phyloP scores from a whole-genome alignment of 257 asterid species.

The Voacanga thouarsii region DNA sequence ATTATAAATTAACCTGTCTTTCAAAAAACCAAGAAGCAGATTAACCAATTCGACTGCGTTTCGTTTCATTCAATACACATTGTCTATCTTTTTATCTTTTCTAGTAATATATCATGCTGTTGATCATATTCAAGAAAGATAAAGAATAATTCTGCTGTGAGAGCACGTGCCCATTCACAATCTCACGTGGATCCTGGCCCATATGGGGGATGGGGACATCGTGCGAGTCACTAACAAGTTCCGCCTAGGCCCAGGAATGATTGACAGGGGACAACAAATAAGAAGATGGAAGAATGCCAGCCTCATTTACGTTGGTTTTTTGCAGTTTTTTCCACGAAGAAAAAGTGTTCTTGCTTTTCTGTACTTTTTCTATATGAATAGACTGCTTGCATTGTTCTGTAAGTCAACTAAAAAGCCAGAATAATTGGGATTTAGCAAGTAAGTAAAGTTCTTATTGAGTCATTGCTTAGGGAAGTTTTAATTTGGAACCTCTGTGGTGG shows the following conservation, averaged over 20 bases:
- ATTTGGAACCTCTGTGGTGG: too few species aligned
- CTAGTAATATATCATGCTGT: too few species aligned
- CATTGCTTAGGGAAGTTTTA: background rate
- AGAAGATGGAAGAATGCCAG: slow-evolving; percentile 14
- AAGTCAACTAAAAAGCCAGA: background rate
- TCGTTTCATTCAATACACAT: slow-evolving; percentile 8
- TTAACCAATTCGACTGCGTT: background rate
- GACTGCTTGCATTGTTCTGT: too few species aligned
- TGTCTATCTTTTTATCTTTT: background rate
- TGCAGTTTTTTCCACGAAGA: background rate
- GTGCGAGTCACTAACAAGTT: slow-evolving; percentile 13
- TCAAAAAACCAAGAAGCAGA: background rate
- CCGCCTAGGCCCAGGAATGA: background rate
- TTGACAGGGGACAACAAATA: background rate
- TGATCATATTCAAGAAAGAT: too few species aligned
- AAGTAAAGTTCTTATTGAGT: too few species aligned
- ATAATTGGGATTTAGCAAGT: background rate
- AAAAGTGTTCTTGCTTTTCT: background rate
- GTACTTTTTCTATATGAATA: background rate
- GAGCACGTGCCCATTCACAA: slow-evolving; percentile 5
- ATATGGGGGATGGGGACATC: background rate
- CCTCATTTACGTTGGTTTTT: slow-evolving; percentile 11
- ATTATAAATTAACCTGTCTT: background rate
- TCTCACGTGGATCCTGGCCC: slow-evolving; percentile 15
- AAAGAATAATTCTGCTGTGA: too few species aligned